phyloP scores from a whole-genome alignment of 805 yeast species.

The Starmerella stellata region DNA sequence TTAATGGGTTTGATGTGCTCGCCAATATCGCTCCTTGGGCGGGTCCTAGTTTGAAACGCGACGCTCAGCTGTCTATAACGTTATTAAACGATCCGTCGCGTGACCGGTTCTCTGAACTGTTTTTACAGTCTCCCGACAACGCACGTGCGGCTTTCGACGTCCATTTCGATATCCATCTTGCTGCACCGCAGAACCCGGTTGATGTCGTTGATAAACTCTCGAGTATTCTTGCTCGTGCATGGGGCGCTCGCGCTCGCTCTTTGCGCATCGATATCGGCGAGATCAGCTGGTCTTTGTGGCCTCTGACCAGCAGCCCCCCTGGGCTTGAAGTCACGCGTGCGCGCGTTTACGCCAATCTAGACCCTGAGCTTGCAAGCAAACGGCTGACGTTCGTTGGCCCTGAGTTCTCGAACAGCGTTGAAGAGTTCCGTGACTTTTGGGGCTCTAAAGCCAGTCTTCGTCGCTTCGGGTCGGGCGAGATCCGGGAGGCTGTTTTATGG shows the following conservation, averaged over 20 bases:
- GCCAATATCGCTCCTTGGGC: slow-evolving; percentile 64
- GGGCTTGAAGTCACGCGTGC: slow-evolving; percentile 1
- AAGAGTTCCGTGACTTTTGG: slow-evolving; percentile 69
- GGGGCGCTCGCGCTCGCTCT: slow-evolving; percentile 10
- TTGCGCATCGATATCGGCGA: neutral
- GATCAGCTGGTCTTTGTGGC: slow-evolving; percentile 14
- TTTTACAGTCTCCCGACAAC: slow-evolving; percentile 39
- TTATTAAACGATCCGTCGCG: slow-evolving; percentile 60
- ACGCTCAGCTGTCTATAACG: slow-evolving; percentile 49
- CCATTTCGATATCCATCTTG: slow-evolving; percentile 30
- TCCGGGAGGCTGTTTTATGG: slow-evolving; percentile 87
- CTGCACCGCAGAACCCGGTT: neutral
- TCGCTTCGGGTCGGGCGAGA: slow-evolving; percentile 81
- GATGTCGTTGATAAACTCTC: slow-evolving; percentile 1
- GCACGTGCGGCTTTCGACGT: slow-evolving; percentile 46
- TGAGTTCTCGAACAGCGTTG: slow-evolving; percentile 29
- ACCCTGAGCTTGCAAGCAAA: slow-evolving; percentile 59
- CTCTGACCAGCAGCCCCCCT: slow-evolving; percentile 14
- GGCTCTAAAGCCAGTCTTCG: slow-evolving; percentile 70
- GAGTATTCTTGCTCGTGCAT: slow-evolving; percentile 8
- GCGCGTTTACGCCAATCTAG: slow-evolving; percentile 45
- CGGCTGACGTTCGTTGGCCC: slow-evolving; percentile 72
- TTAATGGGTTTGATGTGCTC: slow-evolving; percentile 46
- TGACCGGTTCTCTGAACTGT: slow-evolving; percentile 67
- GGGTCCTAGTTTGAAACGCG: slow-evolving; percentile 40